Evolutionary conservation across 2,329 filamentous ascomycete genomes (phyloP).

Genomic region (Fusarium xyrophilum): DNA sequence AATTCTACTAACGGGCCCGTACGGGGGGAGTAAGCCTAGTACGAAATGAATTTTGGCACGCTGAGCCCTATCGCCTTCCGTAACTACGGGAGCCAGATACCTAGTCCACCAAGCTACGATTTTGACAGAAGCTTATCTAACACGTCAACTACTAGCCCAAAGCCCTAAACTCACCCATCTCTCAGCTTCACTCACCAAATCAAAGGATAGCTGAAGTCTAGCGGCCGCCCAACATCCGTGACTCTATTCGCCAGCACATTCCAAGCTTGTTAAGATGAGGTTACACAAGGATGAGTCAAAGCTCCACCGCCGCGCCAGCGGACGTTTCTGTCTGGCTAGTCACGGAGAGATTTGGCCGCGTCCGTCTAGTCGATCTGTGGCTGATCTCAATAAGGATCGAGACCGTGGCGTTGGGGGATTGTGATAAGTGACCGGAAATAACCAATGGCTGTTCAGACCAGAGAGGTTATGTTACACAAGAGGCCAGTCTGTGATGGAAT

Average conservation of each 20-base stretch:
- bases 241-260: background rate
- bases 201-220: background rate
- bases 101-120: background rate
- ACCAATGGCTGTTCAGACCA: background rate
- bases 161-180: background rate
- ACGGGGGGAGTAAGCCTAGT: too few relatives aligned
- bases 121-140: conserved; percentile 16
- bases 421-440: background rate
- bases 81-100: background rate
- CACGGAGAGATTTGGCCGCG: background rate
- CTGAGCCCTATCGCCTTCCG: too few relatives aligned
- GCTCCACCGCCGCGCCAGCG: background rate
- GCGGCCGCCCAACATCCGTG: background rate
- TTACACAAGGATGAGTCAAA: background rate
- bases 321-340: background rate
- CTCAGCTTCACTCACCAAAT: background rate
- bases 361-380: background rate
- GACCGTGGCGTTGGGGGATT: background rate
- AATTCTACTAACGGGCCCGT: too few relatives aligned
- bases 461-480: background rate
- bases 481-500: background rate
- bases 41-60: too few relatives aligned
- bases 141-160: background rate
- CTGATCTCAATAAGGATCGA: background rate
- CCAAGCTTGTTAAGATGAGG: background rate